Evolutionary conservation across 1,139 yeast genomes (phyloP).

Genomic region (Diutina catenulata): DNA sequence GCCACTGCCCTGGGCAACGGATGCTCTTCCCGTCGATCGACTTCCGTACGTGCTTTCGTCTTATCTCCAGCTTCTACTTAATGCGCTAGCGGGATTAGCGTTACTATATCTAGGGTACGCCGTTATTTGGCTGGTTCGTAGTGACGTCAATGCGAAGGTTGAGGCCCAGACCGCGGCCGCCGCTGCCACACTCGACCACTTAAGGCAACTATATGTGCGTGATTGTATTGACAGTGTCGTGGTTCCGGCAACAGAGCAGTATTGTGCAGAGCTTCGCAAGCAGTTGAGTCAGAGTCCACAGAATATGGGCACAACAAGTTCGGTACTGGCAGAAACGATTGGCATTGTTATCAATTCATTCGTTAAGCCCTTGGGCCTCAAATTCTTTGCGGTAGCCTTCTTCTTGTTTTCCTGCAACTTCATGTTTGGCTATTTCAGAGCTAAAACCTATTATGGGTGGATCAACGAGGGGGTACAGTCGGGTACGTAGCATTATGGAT

Average conservation of each 20-base stretch:
- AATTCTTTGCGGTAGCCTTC: conserved; percentile 30
- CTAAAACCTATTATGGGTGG: conserved; percentile 30
- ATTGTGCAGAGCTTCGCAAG: conserved; percentile 14
- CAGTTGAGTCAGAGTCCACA: neutral
- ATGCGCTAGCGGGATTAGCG: conserved; percentile 31
- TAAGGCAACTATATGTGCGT: conserved; percentile 39
- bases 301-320: neutral
- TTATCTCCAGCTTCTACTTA: conserved; percentile 42
- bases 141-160: conserved; percentile 41
- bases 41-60: conserved; percentile 45
- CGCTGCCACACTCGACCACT: conserved; percentile 31
- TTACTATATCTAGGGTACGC: conserved; percentile 29
- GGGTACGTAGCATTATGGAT: too few species aligned
- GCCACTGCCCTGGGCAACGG: conserved; percentile 40
- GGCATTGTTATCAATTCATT: conserved; percentile 54
- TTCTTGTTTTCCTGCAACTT: conserved; percentile 28
- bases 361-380: conserved; percentile 51
- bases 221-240: conserved; percentile 36
- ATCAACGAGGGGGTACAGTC: neutral
- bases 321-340: conserved; percentile 48
- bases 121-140: conserved; percentile 33
- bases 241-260: conserved; percentile 46
- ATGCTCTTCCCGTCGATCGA: conserved; percentile 24
- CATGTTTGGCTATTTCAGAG: conserved; percentile 32
- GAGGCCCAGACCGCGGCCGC: conserved; percentile 25